Base-by-base conservation (phyloP, 495 filamentous ascomycete genomes). In the Podospora australis region DNA sequence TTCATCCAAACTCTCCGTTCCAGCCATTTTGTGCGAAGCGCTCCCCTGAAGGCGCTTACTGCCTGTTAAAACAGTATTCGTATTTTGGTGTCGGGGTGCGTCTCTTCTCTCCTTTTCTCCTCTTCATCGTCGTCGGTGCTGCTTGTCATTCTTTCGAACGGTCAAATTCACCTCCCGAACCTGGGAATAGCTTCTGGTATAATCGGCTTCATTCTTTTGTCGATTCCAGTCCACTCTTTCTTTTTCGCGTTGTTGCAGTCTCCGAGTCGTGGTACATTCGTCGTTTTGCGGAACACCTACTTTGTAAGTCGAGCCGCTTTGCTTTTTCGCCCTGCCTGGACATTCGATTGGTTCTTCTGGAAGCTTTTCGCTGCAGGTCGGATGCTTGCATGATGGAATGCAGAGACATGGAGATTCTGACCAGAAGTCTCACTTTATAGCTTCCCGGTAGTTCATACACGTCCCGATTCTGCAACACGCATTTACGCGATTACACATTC, bases 191-290 rank as follows among this genome's bases (percentile, higher is more conserved):
- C 19, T 30, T 48, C 52, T 54, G 58, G 67, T 61, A 48, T n/a
- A n/a, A n/a, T 77, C 83, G 78, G 82, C 86, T 90, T 89, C 87
- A 88, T 78, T 90, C 87, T 77, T 88, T 90, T 52, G 70, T 73
- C 68, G 73, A 68, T 64, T 59, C 57, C 72, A 65, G 69, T 74
- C 71, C 75, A 49, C 55, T 77, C 73, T 38, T 75, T 74, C 63
- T 52, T 53, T 46, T 39, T 52, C 13, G 17, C 49, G 54, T 60
- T 62, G 51, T 59, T 60, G 53, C 67, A 60, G 49, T 52, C 49
- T 42, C 48, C 23, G 52, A 41, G 46, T 19, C 23, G 52, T 52
- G 54, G 47, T 54, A 51, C 51, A 51, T 51, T 40, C 39, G 39
- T 13, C 38, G 49, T 53, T 39, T 50, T 53, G 49, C 35, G 10